Percentiles rank a stretch among this genome's conserved stretches.
Evolutionary conservation across 495 filamentous ascomycete genomes (phyloP).

Genomic region (Tetracladium setigerum): DNA sequence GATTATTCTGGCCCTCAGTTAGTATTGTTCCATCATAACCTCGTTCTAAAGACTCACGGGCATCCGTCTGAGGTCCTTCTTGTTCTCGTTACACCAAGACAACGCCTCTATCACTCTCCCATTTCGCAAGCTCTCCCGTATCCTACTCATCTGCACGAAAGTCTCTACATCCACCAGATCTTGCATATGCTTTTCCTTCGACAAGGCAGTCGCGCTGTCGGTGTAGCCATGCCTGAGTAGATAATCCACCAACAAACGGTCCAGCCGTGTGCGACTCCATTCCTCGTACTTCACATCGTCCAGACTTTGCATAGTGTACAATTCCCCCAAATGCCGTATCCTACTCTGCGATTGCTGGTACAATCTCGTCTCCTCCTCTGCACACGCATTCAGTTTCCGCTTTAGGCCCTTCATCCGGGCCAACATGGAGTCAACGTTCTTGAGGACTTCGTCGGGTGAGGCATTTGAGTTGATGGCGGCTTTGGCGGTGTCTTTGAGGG

Average conservation of each 20-base stretch:
- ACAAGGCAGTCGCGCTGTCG: constrained; percentile 67
- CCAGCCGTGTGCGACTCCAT: constrained; percentile 75
- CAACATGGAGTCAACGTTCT: constrained; percentile 77
- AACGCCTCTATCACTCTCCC: constrained; percentile 73
- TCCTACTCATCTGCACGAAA: constrained; percentile 73
- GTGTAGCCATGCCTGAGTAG: constrained; percentile 76
- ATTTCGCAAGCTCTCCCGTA: constrained; percentile 60
- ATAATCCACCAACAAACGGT: constrained; percentile 85
- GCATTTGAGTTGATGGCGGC: constrained; percentile 53
- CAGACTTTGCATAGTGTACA: constrained; percentile 72
- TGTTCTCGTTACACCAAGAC: constrained; percentile 88
- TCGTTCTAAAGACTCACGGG: constrained; percentile 44
- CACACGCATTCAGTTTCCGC: constrained; percentile 69
- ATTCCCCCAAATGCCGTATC: constrained; percentile 67
- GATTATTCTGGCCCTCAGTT: constrained; percentile 58
- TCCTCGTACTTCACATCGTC: constrained; percentile 90
- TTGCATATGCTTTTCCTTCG: constrained; percentile 58
- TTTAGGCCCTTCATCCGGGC: constrained; percentile 76
- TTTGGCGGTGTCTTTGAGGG: constrained; percentile 62
- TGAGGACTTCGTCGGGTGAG: constrained; percentile 60
- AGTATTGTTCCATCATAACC: constrained; percentile 10
- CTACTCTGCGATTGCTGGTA: constrained; percentile 68
- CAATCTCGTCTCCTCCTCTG: constrained; percentile 69
- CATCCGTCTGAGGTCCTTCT: constrained; percentile 75
- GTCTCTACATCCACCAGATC: constrained; percentile 84